Conservation (phyloP, 176 grass and related monocot genomes). For the Typha latifolia region DNA sequence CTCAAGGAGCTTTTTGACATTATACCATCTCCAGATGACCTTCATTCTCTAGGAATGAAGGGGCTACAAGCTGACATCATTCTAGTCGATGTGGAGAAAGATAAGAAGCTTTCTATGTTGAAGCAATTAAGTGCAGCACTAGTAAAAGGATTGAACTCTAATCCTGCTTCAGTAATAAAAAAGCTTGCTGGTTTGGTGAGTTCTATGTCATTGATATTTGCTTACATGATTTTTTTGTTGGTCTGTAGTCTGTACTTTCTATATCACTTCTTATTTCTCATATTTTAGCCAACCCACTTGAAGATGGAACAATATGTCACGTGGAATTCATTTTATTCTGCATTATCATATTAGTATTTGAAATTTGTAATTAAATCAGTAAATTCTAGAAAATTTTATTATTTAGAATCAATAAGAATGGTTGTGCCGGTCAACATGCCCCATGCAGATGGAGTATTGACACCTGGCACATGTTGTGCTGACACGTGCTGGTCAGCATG, state of each 20-base stretch:
- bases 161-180: conserved; percentile 65
- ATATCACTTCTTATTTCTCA: not conserved
- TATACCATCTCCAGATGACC: conserved; percentile 81
- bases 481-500: too few species aligned
- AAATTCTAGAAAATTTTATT: too few species aligned
- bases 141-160: conserved; percentile 82
- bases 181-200: conserved; percentile 92
- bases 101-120: conserved; percentile 82
- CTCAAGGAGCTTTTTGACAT: conserved; percentile 73
- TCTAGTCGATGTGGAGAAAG: conserved; percentile 81
- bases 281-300: too few species aligned
- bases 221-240: not conserved
- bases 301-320: too few species aligned
- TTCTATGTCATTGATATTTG: conserved; percentile 2
- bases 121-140: conserved; percentile 77
- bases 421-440: too few species aligned
- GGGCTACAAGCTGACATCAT: conserved; percentile 81
- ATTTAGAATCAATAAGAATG: too few species aligned
- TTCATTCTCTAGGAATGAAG: conserved; percentile 76
- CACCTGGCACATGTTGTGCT: too few species aligned
- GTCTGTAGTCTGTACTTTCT: not conserved
- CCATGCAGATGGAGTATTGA: too few species aligned
- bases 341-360: too few species aligned
- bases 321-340: too few species aligned
- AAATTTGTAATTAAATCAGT: too few species aligned